Base-by-base conservation (phyloP, 495 filamentous ascomycete species). In the Penicillium alfredii region DNA sequence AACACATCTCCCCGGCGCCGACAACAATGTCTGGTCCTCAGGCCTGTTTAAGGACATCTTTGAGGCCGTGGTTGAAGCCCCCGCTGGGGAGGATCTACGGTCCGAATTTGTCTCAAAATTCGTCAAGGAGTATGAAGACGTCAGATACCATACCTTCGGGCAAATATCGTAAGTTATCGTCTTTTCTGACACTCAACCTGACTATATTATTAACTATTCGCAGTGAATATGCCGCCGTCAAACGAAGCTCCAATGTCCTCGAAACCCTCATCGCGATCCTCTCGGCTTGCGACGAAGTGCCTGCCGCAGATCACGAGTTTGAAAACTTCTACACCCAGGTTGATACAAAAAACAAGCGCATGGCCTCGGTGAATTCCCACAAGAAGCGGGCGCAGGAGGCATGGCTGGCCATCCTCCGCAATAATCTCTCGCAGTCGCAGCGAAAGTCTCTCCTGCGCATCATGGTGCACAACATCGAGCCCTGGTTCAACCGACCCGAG, bases 401-500 rank as follows among this genome's bases (percentile, higher is more conserved):
- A 15, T 95, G 89, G 89, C 60, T 94, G 11, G 71, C 80, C 14
- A 55, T 95, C 17, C 76, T 99, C 33, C 69, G 72, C n/a, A 80
- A 39, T 71, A 72, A 33, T 18, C 49, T 63, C 64, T 89, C 54
- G 64, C 66, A 49, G 30, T 72, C 78, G n/a, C 83, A 92, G 45
- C 80, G 84, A 33, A 99, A 97, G 59, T 64, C 70, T 21, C 64
- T 94, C 1, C 66, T 99, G 17, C 71, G 77, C 11, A 69, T 80
- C 33, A 82, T 94, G 70, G 72, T 84, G 4, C 68, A 71, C 41
- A 76, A 71, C 12, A 88, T 97, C 35, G 81, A 83, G 30, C 89
- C 92, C 1, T 90, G 84, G 83, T 94, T 97, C 61, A 73, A 61
- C 21, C 80, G 84, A 22, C 79, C 84, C 4, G 88, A 95, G 51